Conservation (phyloP, 805 yeast genomes). For the Metschnikowia baotianmanensis region DNA sequence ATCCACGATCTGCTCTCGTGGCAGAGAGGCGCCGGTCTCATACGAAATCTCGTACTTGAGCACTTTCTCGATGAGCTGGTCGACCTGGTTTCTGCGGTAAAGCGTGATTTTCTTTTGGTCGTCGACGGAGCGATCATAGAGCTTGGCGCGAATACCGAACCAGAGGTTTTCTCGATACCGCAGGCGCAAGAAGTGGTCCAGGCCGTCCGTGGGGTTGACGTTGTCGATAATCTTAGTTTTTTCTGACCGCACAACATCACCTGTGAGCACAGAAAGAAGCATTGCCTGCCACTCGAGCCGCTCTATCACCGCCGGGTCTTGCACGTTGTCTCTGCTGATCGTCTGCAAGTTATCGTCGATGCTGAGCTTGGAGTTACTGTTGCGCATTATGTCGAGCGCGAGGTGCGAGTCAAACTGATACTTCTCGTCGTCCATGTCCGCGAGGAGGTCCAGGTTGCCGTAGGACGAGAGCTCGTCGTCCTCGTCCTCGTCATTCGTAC, state of each 20-base stretch:
- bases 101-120: constrained; percentile 71
- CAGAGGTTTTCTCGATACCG: constrained; percentile 72
- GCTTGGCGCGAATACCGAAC: constrained; percentile 83
- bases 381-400: constrained; percentile 36
- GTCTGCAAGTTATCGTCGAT: constrained; percentile 36
- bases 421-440: constrained; percentile 42
- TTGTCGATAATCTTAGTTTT: constrained; percentile 70
- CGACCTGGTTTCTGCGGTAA: constrained; percentile 70
- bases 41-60: constrained; percentile 58
- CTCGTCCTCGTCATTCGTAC: constrained; percentile 29
- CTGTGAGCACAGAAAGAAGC: constrained; percentile 86
- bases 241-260: constrained; percentile 91
- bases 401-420: constrained; percentile 48
- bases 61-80: constrained; percentile 68
- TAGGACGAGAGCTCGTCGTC: constrained; percentile 24
- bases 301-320: constrained; percentile 57
- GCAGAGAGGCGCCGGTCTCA: constrained; percentile 29
- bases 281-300: constrained; percentile 95
- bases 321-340: constrained; percentile 38
- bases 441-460: constrained; percentile 28
- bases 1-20: constrained; percentile 48
- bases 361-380: constrained; percentile 19
- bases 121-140: constrained; percentile 73
- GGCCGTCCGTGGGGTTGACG: constrained; percentile 32
- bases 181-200: constrained; percentile 50